Evolutionary conservation across 257 asterid genomes (phyloP).

Genomic region (Orobanche coerulescens): DNA sequence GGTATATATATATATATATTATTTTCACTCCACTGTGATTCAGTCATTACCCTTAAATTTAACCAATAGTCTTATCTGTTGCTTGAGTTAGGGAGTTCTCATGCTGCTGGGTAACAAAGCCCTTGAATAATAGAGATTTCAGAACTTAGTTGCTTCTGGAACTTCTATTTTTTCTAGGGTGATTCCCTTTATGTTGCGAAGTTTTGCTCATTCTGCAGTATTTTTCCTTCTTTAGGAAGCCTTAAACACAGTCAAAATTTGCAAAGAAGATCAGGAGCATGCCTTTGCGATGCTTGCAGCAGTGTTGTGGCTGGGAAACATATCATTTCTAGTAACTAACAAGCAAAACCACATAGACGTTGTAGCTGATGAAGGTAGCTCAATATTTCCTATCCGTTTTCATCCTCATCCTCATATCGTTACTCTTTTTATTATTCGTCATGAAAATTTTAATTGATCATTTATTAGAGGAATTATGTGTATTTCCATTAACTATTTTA

Average conservation of each 20-base stretch:
- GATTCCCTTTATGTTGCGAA: constrained; percentile 18
- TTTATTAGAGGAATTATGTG: constrained; percentile 1
- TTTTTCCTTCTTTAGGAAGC: constrained; percentile 59
- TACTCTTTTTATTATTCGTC: constrained; percentile 8
- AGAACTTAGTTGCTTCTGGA: neutral
- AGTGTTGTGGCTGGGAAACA: constrained; percentile 94
- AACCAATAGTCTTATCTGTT: neutral
- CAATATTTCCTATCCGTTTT: neutral
- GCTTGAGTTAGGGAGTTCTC: neutral
- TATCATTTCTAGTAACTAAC: constrained; percentile 62
- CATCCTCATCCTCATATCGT: constrained; percentile 12
- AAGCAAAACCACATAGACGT: constrained; percentile 64
- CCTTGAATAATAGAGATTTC: neutral
- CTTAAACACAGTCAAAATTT: constrained; percentile 45
- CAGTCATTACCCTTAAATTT: constrained; percentile 7
- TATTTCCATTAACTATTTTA: neutral
- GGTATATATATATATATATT: constrained; percentile 2
- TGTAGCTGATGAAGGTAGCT: constrained; percentile 73
- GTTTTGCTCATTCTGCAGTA: constrained; percentile 15
- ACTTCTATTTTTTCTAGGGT: constrained; percentile 10
- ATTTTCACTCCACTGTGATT: neutral
- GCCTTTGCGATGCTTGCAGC: constrained; percentile 83
- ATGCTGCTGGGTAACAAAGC: neutral
- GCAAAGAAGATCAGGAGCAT: constrained; percentile 67
- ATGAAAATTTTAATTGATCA: neutral